Evolutionary conservation across 805 yeast genomes (phyloP).

Genomic region (Candida maesae): DNA sequence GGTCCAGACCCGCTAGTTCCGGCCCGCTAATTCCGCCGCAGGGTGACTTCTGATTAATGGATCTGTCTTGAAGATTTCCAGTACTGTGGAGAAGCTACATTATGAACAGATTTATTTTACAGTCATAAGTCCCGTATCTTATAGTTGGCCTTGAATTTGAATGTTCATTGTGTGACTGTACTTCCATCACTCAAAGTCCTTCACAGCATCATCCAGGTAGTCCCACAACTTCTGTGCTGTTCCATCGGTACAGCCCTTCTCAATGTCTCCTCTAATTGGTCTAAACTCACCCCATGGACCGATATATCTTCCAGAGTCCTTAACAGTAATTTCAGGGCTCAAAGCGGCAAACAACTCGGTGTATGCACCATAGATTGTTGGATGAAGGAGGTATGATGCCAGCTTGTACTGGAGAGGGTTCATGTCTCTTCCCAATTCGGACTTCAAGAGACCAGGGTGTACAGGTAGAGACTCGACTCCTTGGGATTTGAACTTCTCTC

Average conservation of each 20-base stretch:
- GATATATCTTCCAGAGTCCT: slow-evolving; percentile 33
- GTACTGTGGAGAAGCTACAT: no score
- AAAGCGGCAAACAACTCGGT: slow-evolving; percentile 38
- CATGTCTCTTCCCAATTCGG: slow-evolving; percentile 32
- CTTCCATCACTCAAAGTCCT: no score
- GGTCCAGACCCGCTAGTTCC: no score
- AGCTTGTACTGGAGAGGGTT: no score
- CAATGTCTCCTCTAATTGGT: slow-evolving; percentile 34
- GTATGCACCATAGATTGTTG: slow-evolving; percentile 2
- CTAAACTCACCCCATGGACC: slow-evolving; percentile 42
- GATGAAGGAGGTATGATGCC: background rate
- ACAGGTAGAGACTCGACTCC: slow-evolving; percentile 33
- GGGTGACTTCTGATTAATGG: no score
- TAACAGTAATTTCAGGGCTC: slow-evolving; percentile 32
- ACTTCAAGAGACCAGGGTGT: slow-evolving; percentile 39
- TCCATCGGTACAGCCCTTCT: slow-evolving; percentile 29
- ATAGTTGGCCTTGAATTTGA: no score
- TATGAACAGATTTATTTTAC: no score
- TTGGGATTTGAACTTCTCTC: slow-evolving; percentile 27
- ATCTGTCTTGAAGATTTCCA: no score
- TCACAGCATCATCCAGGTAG: no score
- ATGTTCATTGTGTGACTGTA: no score
- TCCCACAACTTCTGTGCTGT: slow-evolving; percentile 33
- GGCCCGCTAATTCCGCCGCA: no score
- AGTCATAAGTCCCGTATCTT: no score